Conservation (phyloP, 164 flowering plant genomes). For the Piper longum region DNA sequence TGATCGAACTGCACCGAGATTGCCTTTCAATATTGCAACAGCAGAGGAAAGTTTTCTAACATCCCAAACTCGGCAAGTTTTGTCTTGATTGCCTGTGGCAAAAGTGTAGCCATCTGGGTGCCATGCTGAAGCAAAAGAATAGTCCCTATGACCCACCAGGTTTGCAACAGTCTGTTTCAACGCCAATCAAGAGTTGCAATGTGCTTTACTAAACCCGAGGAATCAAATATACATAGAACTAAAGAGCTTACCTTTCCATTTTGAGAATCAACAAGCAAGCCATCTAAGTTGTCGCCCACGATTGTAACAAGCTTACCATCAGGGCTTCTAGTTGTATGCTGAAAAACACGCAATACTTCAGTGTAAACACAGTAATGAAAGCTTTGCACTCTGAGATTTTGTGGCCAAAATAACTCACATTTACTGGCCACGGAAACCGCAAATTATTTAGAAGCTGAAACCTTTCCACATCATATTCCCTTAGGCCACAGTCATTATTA, state of each 20-base stretch:
- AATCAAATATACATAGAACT: not conserved
- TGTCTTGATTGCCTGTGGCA: conserved; percentile 67
- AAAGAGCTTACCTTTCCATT: conserved; percentile 42
- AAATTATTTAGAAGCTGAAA: conserved; percentile 54
- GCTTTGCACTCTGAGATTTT: not conserved
- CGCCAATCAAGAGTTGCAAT: not conserved
- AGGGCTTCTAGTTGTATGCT: conserved; percentile 75
- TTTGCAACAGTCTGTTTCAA: conserved; percentile 25
- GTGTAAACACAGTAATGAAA: not conserved
- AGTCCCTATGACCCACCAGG: conserved; percentile 42
- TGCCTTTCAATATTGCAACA: conserved; percentile 35
- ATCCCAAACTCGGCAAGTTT: conserved; percentile 62
- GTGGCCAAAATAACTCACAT: conserved; percentile 29
- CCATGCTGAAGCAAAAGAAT: conserved; percentile 62
- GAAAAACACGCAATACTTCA: conserved; percentile 12
- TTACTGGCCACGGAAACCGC: conserved; percentile 61
- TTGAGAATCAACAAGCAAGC: conserved; percentile 46
- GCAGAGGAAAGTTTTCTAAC: conserved; percentile 29
- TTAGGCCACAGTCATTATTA: conserved; percentile 52
- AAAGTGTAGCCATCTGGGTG: conserved; percentile 46
- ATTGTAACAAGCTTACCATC: conserved; percentile 43
- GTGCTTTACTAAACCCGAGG: not conserved
- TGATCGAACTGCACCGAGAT: conserved; percentile 45
- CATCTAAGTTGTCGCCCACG: conserved; percentile 57
- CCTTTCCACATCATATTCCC: conserved; percentile 55